Evolutionary conservation across 495 filamentous ascomycete genomes (phyloP), one percentile per base, ranked within the genome.

Genomic region (Talaromyces ruber): DNA sequence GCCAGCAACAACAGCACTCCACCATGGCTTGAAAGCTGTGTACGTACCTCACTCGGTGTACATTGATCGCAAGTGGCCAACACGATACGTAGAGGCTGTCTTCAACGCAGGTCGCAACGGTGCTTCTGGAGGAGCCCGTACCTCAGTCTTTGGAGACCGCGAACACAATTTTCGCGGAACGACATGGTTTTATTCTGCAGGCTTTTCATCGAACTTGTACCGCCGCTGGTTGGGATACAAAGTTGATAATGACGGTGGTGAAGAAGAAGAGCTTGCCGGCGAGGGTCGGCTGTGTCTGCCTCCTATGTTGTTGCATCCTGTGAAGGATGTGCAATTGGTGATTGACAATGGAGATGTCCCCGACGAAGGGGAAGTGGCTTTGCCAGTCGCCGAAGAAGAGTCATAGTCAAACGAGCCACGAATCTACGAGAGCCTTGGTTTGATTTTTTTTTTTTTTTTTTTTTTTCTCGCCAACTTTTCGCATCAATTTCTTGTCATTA

Each of bases 1-100:
- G 90, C 88, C 93, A 1, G 88, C 88, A 18, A 90, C 89, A 0
- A 81, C 86, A 4, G 89, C 93, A 7, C 80, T 98, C 3, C 95
- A 98, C 59, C 94, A 98, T 69, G 94, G 94, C 11, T 85, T 91
- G 78, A 98, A 98, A 75, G 94, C 91, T 52, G 94, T 98, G 24
- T 97, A 87, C 67, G 91, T 87, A 12, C 94, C 94, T 1, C 94
- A 98, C 69, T 91, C 93, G 0, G 81, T 96, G 39, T 97, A 88
- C 70, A 83, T 98, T 24, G 94, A 98, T 71, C 88, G 94, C 51
- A 79, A 82, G 56, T 98, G 94, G 94, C 94, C 94, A 7, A 79
- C 82, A 2, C 77, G 81, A 30, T 90, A 93, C 66, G 83, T 97
- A 25, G 89, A 92, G 14, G 81, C 82, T 9, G 87, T 90, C 7